Base-by-base conservation (phyloP, 2,329 filamentous ascomycete species). In the Periconia digitata region DNA sequence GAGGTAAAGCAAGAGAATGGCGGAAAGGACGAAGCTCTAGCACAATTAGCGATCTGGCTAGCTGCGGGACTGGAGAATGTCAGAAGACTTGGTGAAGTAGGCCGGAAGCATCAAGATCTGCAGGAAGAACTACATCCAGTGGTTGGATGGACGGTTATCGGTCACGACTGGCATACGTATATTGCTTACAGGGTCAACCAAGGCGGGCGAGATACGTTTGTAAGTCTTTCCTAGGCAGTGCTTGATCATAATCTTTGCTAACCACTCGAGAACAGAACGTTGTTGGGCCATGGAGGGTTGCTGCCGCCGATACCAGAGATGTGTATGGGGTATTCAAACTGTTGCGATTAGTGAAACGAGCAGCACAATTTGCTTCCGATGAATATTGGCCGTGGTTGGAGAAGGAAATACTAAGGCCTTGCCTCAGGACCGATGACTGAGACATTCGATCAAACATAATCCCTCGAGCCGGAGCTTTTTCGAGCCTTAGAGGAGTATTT, bases 341-440 rank as follows among this genome's bases (percentile, higher is more conserved):
- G 20, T 40, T 40, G 43, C 43, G 43, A 29, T 44, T 46, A 23
- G 43, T 40, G 43, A 46, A 40, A 40, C 40, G 43, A 27, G 43
- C 43, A 46, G 43, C 43, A n/a, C 21, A 46, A 20, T 46, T 46
- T 46, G 43, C 43, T 5, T 46, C 43, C 6, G 36, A 46, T 40
- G 43, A 46, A 21, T 46, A 46, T 18, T 40, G 36, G 43, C 37
- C 36, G 36, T 40, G 36, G 43, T 35, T 46, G 43, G 27, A 46
- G 27, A n/a, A 46, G n/a, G 43, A 46, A 41, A 21, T 46, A 24
- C 40, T 46, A 20, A 40, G 6, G 16, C 35, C 43, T 40, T 12
- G 32, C 22, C 7, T 35, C n/a, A n/a, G n/a, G n/a, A n/a, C n/a
- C 22, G 21, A 29, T 23, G 12, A 12, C 24, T 27, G 24, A 27